Percentiles rank a stretch among this genome's conserved stretches.
phyloP scores from a whole-genome alignment of 345 rosid genomes.

The Ceriops decandra region DNA sequence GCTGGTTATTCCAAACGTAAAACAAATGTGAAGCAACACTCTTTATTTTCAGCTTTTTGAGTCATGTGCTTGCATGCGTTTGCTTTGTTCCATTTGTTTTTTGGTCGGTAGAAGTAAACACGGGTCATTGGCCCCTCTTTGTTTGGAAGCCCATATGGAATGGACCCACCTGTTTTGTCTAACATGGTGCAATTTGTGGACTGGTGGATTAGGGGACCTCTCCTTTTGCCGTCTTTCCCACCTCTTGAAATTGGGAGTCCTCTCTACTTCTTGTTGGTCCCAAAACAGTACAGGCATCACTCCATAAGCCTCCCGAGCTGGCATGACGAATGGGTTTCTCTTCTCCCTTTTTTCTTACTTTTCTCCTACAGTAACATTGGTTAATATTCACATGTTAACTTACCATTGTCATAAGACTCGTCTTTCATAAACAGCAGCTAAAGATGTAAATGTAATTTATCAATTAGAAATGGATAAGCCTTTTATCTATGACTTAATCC shows the following conservation, averaged over 20 bases:
- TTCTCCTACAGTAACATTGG: too few relatives aligned
- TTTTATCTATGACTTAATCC: slow-evolving; percentile 9
- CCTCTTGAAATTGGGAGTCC: not conserved
- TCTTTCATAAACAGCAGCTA: too few relatives aligned
- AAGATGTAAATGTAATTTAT: too few relatives aligned
- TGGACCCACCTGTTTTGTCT: slow-evolving; percentile 38
- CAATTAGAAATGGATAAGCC: not conserved
- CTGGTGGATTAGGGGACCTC: not conserved
- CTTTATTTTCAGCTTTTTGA: not conserved
- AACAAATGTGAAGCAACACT: slow-evolving; percentile 1
- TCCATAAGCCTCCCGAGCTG: too few relatives aligned
- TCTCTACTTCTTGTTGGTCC: too few relatives aligned
- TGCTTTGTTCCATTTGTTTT: slow-evolving; percentile 40
- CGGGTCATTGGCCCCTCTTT: slow-evolving; percentile 12
- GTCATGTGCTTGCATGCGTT: slow-evolving; percentile 16
- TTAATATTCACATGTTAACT: too few relatives aligned
- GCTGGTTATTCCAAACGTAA: not conserved
- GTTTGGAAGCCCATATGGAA: slow-evolving; percentile 11
- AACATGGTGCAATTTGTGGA: slow-evolving; percentile 2
- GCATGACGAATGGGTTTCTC: too few relatives aligned
- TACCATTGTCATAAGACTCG: too few relatives aligned
- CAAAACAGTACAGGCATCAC: too few relatives aligned
- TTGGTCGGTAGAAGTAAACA: slow-evolving; percentile 28
- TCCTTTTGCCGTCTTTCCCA: not conserved
- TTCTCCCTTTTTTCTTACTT: too few relatives aligned